Evolutionary conservation across 257 asterid genomes (phyloP), one percentile per base, ranked within the genome.

Genomic region (Vinca minor): DNA sequence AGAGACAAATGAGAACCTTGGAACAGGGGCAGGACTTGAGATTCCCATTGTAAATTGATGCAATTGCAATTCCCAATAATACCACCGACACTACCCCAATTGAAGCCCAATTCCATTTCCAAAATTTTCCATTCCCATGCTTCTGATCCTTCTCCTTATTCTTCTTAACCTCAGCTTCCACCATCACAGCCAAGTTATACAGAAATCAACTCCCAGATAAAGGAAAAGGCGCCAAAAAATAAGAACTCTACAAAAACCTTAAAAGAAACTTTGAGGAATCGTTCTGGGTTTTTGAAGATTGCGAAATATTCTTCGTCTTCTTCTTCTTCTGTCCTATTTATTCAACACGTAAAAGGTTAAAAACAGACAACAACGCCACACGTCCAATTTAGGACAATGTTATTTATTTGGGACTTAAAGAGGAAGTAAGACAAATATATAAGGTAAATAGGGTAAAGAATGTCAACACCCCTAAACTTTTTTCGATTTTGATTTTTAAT

Each of bases 21-120:
- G 91, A 69, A 77, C 98, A 91, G 34, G 46, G 85, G 54, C 98
- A 91, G 20, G 84, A 74, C 67, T 83, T 86, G 45, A 65, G 77
- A 75, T 81, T 62, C 9, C 72, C 78, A 13, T 82, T 74, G 53
- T 63, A 73, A 71, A 70, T 77, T 45, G 75, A 76, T 36, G 91
- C 48, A 18, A 75, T 35, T 3, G 78, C 72, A 15, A 88, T 66
- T 62, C 95, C 93, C 39, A 75, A 54, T 53, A 84, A 47, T 77
- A 80, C 59, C 76, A 77, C 84, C 72, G 85, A 31, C 45, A 82
- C 73, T 1, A 88, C 84, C 45, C 80, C 89, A 31, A 81, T 66
- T 31, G 64, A 73, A 39, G 83, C 76, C 89, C 83, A 76, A 61
- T 76, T 83, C 77, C 68, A 75, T 76, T 73, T 70, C 64, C 71